These are phyloP conservation scores for Beauveria australis DNA, from an alignment of 2,329 filamentous ascomycete species.

Conservation along the genomic window DNA sequence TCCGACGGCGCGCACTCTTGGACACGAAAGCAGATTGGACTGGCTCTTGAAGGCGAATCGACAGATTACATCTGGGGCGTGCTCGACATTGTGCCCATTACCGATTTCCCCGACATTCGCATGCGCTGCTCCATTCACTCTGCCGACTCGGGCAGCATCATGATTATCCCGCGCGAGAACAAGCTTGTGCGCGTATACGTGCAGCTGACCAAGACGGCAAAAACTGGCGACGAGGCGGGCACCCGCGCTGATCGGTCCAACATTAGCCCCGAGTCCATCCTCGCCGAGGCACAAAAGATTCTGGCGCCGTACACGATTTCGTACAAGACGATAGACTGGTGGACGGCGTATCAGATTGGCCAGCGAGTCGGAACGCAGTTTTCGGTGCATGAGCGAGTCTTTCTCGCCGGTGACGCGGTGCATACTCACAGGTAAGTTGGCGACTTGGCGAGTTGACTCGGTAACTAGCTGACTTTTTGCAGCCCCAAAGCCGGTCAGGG, in stretches of 20 bases:
- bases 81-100: constrained; percentile 32
- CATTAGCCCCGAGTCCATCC: constrained; percentile 56
- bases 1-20: constrained; percentile 62
- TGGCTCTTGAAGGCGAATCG: constrained; percentile 47
- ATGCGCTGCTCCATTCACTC: constrained; percentile 51
- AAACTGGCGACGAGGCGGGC: constrained; percentile 25
- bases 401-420: constrained; percentile 61
- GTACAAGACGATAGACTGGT: constrained; percentile 58
- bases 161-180: constrained; percentile 58
- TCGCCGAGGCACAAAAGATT: constrained; percentile 55
- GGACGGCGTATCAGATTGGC: constrained; percentile 63
- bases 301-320: constrained; percentile 58
- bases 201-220: constrained; percentile 42
- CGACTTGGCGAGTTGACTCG: too few relatives aligned
- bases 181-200: constrained; percentile 58
- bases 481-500: constrained; percentile 59
- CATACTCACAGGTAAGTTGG: constrained; percentile 32
- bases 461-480: not conserved
- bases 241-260: constrained; percentile 46
- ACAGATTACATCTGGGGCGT: constrained; percentile 47
- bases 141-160: constrained; percentile 46
- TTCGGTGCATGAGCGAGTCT: constrained; percentile 49
- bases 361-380: constrained; percentile 55
- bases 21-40: constrained; percentile 50
- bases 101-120: constrained; percentile 52